These are phyloP conservation scores for Tanozyma kutaoensis DNA, from an alignment of 805 yeast genomes.

Conservation along the genomic window DNA sequence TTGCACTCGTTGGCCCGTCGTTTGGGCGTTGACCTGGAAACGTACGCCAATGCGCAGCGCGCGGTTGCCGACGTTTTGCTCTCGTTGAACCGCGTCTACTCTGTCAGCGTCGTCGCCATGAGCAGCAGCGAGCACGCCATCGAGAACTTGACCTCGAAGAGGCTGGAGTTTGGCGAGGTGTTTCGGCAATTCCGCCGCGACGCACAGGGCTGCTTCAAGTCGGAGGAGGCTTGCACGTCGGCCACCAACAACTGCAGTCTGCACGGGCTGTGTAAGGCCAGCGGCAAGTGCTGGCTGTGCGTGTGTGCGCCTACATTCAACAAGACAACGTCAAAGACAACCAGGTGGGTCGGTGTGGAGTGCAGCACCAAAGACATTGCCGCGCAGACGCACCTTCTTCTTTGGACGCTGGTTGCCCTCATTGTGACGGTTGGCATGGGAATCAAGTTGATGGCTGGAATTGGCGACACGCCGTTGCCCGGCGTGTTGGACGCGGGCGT, in stretches of 20 bases:
- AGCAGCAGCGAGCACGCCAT: too few species aligned
- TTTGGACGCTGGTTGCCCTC: slow-evolving; percentile 50
- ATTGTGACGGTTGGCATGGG: slow-evolving; percentile 34
- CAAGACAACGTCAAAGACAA: slow-evolving; percentile 29
- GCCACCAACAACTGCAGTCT: slow-evolving; percentile 35
- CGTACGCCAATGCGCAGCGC: too few species aligned
- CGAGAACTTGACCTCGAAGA: too few species aligned
- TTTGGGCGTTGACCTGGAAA: too few species aligned
- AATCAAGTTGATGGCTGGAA: slow-evolving; percentile 34
- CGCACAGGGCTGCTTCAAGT: slow-evolving; percentile 29
- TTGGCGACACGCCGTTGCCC: slow-evolving; percentile 54
- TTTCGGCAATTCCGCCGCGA: too few species aligned
- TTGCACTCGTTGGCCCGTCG: too few species aligned
- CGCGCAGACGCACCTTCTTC: slow-evolving; percentile 49
- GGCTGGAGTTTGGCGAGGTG: too few species aligned
- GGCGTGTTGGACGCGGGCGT: slow-evolving; percentile 56
- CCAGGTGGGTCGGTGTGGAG: slow-evolving; percentile 42
- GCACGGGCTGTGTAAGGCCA: slow-evolving; percentile 37
- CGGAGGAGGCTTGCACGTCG: slow-evolving; percentile 33
- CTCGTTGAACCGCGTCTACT: too few species aligned
- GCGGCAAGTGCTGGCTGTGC: slow-evolving; percentile 35
- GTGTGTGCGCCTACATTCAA: slow-evolving; percentile 32
- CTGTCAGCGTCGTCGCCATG: too few species aligned
- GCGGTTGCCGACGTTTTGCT: too few species aligned
- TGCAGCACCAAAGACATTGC: slow-evolving; percentile 61